These are phyloP conservation scores for Rosa lucieae DNA, from an alignment of 306 rosid species.

Conservation along the genomic window DNA sequence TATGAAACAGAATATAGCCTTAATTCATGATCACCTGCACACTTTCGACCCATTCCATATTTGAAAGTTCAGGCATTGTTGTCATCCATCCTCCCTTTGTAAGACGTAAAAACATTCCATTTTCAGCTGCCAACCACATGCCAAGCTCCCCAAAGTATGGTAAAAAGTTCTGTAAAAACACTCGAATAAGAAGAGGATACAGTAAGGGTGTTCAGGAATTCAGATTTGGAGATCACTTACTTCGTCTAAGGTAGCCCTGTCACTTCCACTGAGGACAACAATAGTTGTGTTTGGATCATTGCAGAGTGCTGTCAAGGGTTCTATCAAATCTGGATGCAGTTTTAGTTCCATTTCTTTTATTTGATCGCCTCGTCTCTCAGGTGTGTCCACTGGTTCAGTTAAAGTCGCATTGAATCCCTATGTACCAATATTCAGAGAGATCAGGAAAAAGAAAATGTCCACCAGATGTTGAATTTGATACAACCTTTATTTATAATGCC, in stretches of 20 bases:
- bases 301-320: conserved; percentile 62
- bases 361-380: conserved; percentile 75
- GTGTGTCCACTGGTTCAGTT: conserved; percentile 86
- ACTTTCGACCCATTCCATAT: conserved; percentile 95
- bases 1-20: conserved; percentile 19
- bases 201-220: conserved; percentile 18
- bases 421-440: conserved; percentile 29
- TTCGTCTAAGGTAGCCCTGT: conserved; percentile 60
- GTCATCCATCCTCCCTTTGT: conserved; percentile 94
- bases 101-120: conserved; percentile 83
- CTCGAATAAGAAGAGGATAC: conserved; percentile 23
- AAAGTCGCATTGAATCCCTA: conserved; percentile 93
- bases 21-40: conserved; percentile 57
- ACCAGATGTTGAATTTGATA: background rate
- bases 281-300: conserved; percentile 74
- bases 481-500: background rate
- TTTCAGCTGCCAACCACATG: conserved; percentile 98
- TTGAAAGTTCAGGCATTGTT: conserved; percentile 94
- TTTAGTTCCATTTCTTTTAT: conserved; percentile 83
- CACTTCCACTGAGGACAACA: conserved; percentile 91
- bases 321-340: conserved; percentile 76
- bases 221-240: conserved; percentile 41
- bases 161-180: conserved; percentile 56
- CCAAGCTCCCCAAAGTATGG: conserved; percentile 80
- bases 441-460: background rate